These are phyloP conservation scores for Noccaea bulbosa DNA, from an alignment of 345 rosid genomes.

Conservation along the genomic window DNA sequence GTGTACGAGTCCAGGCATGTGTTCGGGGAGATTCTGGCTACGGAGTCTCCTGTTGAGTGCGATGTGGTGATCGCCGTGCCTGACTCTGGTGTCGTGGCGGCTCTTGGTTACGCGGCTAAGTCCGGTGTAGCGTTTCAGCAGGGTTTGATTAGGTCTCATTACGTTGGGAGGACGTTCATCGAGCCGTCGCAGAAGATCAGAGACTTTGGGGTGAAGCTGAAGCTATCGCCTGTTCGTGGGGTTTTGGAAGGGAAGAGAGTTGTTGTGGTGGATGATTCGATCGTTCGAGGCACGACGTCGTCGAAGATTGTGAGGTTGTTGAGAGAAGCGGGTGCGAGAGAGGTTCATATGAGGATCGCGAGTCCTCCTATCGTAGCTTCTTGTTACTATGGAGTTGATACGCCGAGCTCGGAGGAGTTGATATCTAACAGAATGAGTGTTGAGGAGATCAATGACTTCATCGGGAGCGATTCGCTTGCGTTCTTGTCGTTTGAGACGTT, in stretches of 20 bases:
- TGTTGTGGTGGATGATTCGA: conserved; percentile 95
- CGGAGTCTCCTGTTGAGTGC: conserved; percentile 77
- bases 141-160: conserved; percentile 90
- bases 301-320: conserved; percentile 84
- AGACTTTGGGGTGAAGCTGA: conserved; percentile 96
- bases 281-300: conserved; percentile 91
- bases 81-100: conserved; percentile 96
- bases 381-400: conserved; percentile 96
- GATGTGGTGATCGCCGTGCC: conserved; percentile 98
- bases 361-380: conserved; percentile 88
- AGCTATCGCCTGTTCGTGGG: conserved; percentile 82
- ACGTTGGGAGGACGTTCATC: conserved; percentile 93
- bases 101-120: conserved; percentile 85
- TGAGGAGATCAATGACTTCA: conserved; percentile 73
- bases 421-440: conserved; percentile 87
- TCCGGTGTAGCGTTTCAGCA: conserved; percentile 87
- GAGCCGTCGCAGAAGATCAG: conserved; percentile 94
- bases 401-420: conserved; percentile 87
- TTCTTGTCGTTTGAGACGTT: conserved; percentile 69
- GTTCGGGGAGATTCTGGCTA: conserved; percentile 84
- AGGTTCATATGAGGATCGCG: conserved; percentile 96
- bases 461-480: conserved; percentile 87
- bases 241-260: conserved; percentile 89
- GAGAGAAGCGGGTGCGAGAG: conserved; percentile 92
- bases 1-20: conserved; percentile 75